Base-by-base conservation (phyloP, 2,329 filamentous ascomycete genomes). In the Neodidymelliopsis sp. region DNA sequence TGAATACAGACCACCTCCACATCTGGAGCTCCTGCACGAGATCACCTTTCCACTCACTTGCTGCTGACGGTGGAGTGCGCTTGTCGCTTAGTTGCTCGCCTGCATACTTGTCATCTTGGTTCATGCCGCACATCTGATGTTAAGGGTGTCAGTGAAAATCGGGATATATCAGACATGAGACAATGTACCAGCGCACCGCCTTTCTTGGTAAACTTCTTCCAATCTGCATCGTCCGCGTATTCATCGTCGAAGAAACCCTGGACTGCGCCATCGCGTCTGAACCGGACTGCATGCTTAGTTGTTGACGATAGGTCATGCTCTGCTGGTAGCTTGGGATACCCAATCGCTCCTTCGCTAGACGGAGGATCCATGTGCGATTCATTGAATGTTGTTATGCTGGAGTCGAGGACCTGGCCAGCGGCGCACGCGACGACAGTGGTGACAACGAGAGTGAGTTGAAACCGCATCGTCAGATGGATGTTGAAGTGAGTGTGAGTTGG, bases 1-100 rank as follows among this genome's bases (percentile, higher is more conserved):
- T 19, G 9, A 45, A 15, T 7, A 43, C 35, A 6, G 28, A 43
- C 58, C 61, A 66, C 18, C 56, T 49, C 61, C 61, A 64, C 3
- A 23, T 41, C 2, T 28, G 4, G 16, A 39, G 29, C 6, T 40
- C 35, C 10, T 18, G 23, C 18, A 3, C 16, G 22, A 47, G 50
- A 22, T 61, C 52, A 12, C 53, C 54, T 7, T 36, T 48, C 56
- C 58, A 64, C 1, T 15, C 29, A 18, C 57, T 63, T 5, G 50
- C 42, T 2, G 54, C 54, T 5, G 60, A 63, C 2, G 59, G 54
- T 2, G 54, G 59, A 3, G 35, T 49, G 28, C 51, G 50, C 11
- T 35, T 50, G 36, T 62, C 59, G 22, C 39, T 27, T 1, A 60
- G 24, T 8, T 34, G 49, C 6, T 28, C 12, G 10, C 59, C 59